Evolutionary conservation across 2,329 filamentous ascomycete genomes (phyloP).

Genomic region (Aspergillus candidus): DNA sequence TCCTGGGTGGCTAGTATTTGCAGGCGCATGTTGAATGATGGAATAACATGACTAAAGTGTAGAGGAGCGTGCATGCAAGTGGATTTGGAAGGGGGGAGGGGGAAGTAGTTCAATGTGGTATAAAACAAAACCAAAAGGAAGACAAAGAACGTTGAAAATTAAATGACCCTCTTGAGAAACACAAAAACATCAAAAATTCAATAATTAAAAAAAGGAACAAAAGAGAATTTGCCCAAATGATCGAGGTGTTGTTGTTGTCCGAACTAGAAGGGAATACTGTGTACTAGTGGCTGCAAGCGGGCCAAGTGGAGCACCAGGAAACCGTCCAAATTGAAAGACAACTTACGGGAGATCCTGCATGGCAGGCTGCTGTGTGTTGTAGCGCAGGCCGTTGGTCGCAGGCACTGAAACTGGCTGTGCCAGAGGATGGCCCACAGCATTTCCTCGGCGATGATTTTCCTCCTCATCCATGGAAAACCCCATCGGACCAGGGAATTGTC

Average conservation of each 20-base stretch:
- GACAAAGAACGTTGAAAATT: slow-evolving; percentile 6
- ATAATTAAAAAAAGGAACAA: slow-evolving; percentile 9
- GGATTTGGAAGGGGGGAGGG: slow-evolving; percentile 17
- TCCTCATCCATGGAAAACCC: slow-evolving; percentile 36
- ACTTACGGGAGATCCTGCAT: slow-evolving; percentile 53
- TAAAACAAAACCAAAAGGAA: slow-evolving; percentile 2
- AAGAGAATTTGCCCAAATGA: slow-evolving; percentile 21
- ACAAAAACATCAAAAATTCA: neutral
- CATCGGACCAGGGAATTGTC: slow-evolving; percentile 28
- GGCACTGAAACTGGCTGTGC: slow-evolving; percentile 41
- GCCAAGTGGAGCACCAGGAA: slow-evolving; percentile 26
- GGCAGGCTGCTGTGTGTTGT: slow-evolving; percentile 47
- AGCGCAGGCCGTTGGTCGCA: slow-evolving; percentile 46
- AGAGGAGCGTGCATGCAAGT: slow-evolving; percentile 22
- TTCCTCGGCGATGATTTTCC: slow-evolving; percentile 48
- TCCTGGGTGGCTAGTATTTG: slow-evolving; percentile 4
- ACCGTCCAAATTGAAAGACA: slow-evolving; percentile 35
- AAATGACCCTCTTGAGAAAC: neutral
- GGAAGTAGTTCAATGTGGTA: neutral
- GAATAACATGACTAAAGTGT: slow-evolving; percentile 9
- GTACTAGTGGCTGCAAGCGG: slow-evolving; percentile 27
- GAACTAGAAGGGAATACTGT: slow-evolving; percentile 24
- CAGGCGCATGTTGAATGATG: slow-evolving; percentile 7
- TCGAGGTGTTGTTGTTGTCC: slow-evolving; percentile 23
- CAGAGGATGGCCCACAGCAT: slow-evolving; percentile 42